A percentile compares a stretch with the other conserved stretches of the same genome.
Evolutionary conservation across 805 yeast species (phyloP).

Genomic region (Lipomyces kockii): DNA sequence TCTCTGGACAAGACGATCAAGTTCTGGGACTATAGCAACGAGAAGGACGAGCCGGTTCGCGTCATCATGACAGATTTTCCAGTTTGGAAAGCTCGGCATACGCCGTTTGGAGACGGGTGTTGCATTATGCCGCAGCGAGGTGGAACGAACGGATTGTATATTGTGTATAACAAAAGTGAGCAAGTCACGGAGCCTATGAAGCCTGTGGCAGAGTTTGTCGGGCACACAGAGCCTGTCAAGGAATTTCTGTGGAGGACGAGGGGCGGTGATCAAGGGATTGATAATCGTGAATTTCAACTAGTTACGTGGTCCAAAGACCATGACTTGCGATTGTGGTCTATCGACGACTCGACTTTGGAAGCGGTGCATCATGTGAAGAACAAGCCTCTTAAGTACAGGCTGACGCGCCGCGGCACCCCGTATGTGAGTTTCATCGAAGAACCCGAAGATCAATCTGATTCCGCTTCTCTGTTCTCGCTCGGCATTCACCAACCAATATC

Average conservation of each 20-base stretch:
- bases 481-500: not conserved
- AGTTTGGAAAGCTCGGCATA: conserved; percentile 81
- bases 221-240: conserved; percentile 82
- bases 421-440: conserved; percentile 59
- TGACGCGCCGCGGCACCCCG: conserved; percentile 51
- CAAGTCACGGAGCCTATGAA: conserved; percentile 49
- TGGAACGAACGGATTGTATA: conserved; percentile 67
- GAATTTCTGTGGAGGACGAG: conserved; percentile 88
- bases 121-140: conserved; percentile 91
- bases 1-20: conserved; percentile 86
- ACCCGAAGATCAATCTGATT: conserved; percentile 45
- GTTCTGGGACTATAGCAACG: conserved; percentile 69
- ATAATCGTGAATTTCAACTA: conserved; percentile 83
- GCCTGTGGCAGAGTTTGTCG: conserved; percentile 67
- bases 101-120: conserved; percentile 88
- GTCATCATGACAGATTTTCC: conserved; percentile 79
- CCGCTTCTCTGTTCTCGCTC: not conserved
- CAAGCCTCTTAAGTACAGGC: conserved; percentile 46
- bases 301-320: conserved; percentile 94
- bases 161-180: conserved; percentile 46
- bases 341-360: conserved; percentile 55
- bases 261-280: conserved; percentile 51
- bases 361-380: conserved; percentile 47
- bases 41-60: conserved; percentile 53
- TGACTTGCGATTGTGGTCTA: conserved; percentile 82